Base-by-base conservation (phyloP, 78 protist genomes). In the Salpingoeca rosetta region DNA sequence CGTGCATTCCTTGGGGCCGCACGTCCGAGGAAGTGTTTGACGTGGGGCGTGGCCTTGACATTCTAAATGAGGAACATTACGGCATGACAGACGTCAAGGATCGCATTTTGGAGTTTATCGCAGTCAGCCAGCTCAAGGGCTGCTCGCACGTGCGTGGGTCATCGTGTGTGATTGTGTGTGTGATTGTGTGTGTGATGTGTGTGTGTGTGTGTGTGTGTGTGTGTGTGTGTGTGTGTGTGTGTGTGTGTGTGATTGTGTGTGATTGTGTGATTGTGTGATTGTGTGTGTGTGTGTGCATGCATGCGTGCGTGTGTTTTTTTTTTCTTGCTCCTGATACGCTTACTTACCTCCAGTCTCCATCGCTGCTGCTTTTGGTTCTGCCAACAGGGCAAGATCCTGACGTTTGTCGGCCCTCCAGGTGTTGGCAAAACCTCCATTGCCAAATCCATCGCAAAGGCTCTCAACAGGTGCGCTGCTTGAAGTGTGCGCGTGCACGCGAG, bases 331-430 rank as follows among this genome's bases (percentile, higher is more conserved):
- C 65, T 51, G 31, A 12, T 7, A 51, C 12, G 65, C 12, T 12
- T 7, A 7, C 65, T 51, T 12, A 22, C 65, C 65, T 51, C 31
- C 31, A 7, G 65, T 22, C 12, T 7, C 65, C 65, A 51, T 51
- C 31, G 65, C 65, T 12, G 65, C 7, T 7, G 65, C 7, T 7
- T 12, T 51, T 51, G 31, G 7, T 7, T 22, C 65, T 12, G 65
- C 7, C 65, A 7, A 51, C 92, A 90, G 56, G 97, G 97, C 72
- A 94, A 95, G 84, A 96, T 97, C n/a, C n/a, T 97, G 35, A 92
- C 96, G 83, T 81, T 97, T 0, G 90, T 91, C n/a, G 96, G 98
- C 25, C 97, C 97, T 39, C 96, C 97, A 10, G 96, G 98, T 31
- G 89, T 90, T 28, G 93, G 97, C 77, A 97, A 95, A 87, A 97